phyloP scores from a whole-genome alignment of 371 early-diverging fungal species.

The Lichtheimia corymbifera region DNA sequence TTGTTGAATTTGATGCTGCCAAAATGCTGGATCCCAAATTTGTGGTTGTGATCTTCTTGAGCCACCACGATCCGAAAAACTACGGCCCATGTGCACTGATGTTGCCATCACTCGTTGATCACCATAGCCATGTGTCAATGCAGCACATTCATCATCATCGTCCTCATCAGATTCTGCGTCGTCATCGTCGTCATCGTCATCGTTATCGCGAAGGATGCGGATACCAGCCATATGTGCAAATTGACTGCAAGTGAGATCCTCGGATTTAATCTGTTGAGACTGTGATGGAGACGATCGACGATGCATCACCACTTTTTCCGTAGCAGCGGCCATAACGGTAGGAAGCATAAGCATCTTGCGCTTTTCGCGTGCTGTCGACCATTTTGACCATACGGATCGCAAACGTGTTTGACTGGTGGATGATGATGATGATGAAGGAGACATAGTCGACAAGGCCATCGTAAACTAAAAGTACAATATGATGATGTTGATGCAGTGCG shows the following conservation, averaged over 20 bases:
- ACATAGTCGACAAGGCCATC: slow-evolving; percentile 14
- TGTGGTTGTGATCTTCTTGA: slow-evolving; percentile 24
- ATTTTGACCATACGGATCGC: slow-evolving; percentile 15
- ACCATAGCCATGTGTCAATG: neutral
- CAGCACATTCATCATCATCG: slow-evolving; percentile 10
- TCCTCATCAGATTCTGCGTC: slow-evolving; percentile 9
- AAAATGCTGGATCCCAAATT: slow-evolving; percentile 48
- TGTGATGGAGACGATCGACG: slow-evolving; percentile 4
- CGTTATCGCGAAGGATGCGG: slow-evolving; percentile 25
- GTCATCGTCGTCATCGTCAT: slow-evolving; percentile 10
- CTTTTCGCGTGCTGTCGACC: slow-evolving; percentile 7
- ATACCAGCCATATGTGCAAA: slow-evolving; percentile 47
- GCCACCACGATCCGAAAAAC: slow-evolving; percentile 12
- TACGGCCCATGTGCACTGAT: slow-evolving; percentile 13
- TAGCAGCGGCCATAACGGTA: slow-evolving; percentile 32
- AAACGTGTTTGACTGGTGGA: slow-evolving; percentile 3
- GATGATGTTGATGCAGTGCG: neutral
- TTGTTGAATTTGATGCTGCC: slow-evolving; percentile 20
- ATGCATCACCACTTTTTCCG: slow-evolving; percentile 41
- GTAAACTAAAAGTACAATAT: slow-evolving; percentile 9
- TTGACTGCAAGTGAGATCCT: slow-evolving; percentile 50
- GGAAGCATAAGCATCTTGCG: slow-evolving; percentile 8
- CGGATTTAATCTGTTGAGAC: slow-evolving; percentile 23
- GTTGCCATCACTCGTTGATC: neutral
- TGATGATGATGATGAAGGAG: slow-evolving; percentile 2